Evolutionary conservation across 257 asterid genomes (phyloP), one percentile per base, ranked within the genome.

Genomic region (Forsythia suspensa): DNA sequence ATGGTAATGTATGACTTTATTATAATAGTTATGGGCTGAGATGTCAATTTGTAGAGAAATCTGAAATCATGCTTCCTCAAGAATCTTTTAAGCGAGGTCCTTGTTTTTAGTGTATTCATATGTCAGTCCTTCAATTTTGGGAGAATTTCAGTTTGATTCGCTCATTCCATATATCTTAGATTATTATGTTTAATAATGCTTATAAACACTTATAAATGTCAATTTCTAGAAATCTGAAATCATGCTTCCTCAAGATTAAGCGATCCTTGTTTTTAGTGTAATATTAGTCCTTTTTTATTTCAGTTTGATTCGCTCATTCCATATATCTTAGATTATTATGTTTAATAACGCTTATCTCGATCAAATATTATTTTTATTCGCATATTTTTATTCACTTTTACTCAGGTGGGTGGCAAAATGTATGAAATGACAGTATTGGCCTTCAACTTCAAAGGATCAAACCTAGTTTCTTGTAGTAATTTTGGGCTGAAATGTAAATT

Each of bases 401-500:
- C 0, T 24, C 24, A 24, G 12, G 67, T 59, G 67, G 37, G 67
- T 59, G 34, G 37, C 37, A 59, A 59, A 29, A 59, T 59, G 67
- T n/a, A 2, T 48, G 57, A 20, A 59, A 59, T 46, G 18, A 46
- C 55, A 12, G 55, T 46, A 10, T 10, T 11, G 55, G 5, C 55
- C 55, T 46, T 46, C 55, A 3, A 46, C 55, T 12, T 46, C 55
- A 46, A 4, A 10, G 13, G 16, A 18, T 46, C 52, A 46, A 46
- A 46, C 55, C 21, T 5, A 38, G 68, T 65, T 38, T 1, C 0
- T 10, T 2, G 13, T 13, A 37, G 43, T 10, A 12, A 7, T 9
- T 43, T 41, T 4, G 84, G 84, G 9, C 55, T 1, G 16, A 18
- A 73, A n/a, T 21, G 87, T 86, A 86, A 79, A 43, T 83, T 86